phyloP scores from a whole-genome alignment of 169 alveolate genomes.

The Sarcocystis neurona region DNA sequence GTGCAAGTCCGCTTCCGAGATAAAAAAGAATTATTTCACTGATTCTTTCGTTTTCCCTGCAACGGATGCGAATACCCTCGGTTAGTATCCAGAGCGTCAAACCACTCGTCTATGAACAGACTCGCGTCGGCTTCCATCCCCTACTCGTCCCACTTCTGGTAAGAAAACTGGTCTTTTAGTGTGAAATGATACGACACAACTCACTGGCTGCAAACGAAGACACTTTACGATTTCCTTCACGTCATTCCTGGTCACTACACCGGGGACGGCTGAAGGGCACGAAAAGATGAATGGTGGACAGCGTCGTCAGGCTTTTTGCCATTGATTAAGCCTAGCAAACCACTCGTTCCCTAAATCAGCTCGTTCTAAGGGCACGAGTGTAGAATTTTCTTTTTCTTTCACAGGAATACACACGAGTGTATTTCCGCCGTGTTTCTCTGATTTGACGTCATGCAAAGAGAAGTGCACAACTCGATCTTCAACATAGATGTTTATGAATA shows the following conservation, averaged over 20 bases:
- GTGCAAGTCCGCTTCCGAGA: too few species aligned
- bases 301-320: not conserved
- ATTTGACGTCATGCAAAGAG: too few species aligned
- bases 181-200: not conserved
- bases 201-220: slow-evolving; percentile 39
- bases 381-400: too few species aligned
- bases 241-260: slow-evolving; percentile 49
- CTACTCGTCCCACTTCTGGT: not conserved
- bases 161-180: not conserved
- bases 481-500: too few species aligned
- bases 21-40: too few species aligned
- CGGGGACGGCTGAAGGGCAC: slow-evolving; percentile 40
- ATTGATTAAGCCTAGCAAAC: too few species aligned
- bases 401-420: too few species aligned
- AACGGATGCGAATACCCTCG: slow-evolving; percentile 16
- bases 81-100: slow-evolving; percentile 21
- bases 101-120: slow-evolving; percentile 55
- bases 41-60: not conserved
- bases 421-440: too few species aligned
- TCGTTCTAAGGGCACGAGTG: too few species aligned
- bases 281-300: not conserved
- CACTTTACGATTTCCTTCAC: slow-evolving; percentile 37
- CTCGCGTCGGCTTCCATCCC: slow-evolving; percentile 35
- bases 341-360: too few species aligned
- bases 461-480: too few species aligned